Evolutionary conservation across 2,329 filamentous ascomycete species (phyloP), one percentile per base, ranked within the genome.

Genomic region (Colletotrichum spinosum): DNA sequence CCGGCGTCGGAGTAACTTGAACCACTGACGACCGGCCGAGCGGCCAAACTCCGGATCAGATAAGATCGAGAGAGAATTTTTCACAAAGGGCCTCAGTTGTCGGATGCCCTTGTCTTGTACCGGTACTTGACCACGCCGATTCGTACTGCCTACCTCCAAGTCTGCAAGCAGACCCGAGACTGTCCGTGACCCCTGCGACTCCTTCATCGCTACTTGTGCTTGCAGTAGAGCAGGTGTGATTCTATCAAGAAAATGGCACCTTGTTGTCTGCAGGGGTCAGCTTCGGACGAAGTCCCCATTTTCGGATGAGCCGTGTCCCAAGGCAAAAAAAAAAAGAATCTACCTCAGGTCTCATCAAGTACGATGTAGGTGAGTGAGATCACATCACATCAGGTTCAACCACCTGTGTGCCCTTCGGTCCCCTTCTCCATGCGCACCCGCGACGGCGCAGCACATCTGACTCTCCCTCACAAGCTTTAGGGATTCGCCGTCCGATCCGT

Each of bases 41-140:
- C 50, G 38, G 44, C 34, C 42, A 49, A 15, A 41, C 46, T 39
- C 42, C 42, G 46, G 57, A 65, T 65, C 58, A 62, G 57, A 65
- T 65, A 62, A 65, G 62, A 62, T 65, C 51, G 42, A 65, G 13
- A 33, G 41, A 58, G 48, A 41, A n/a, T 46, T 62, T 55, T 37
- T 42, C 53, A 39, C 45, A 25, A n/a, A 17, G 57, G 34, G 6
- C 9, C n/a, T 38, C 35, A 33, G 7, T 17, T 15, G n/a, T 9
- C 35, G 46, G 25, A 37, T 6, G 13, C 7, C 10, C 13, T 35
- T 37, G 37, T 25, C 12, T 51, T 15, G 34, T 50, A 45, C 45
- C 13, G 34, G 46, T 55, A 55, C 51, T 12, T 37, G 4, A 6
- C 11, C 39, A 38, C 25, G 42, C 48, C 25, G 25, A 25, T 25